Evolutionary conservation across 495 filamentous ascomycete genomes (phyloP).

Genomic region (Aspergillus biplanus): DNA sequence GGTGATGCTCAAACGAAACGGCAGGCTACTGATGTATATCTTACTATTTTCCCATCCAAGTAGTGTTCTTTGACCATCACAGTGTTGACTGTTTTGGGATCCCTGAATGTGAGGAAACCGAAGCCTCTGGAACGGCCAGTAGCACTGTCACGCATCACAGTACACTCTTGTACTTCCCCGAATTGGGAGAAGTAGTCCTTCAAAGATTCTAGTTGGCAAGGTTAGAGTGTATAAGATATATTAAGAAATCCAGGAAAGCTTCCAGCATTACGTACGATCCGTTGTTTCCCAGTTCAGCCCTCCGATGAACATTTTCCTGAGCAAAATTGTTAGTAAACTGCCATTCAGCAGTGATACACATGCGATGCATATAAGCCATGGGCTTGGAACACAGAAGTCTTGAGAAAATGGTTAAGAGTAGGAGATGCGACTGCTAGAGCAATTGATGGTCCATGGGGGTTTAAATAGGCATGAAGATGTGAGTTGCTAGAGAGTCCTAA

Average conservation of each 20-base stretch:
- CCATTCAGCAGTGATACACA: background rate
- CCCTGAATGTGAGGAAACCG: slow-evolving; percentile 96
- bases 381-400: slow-evolving; percentile 1
- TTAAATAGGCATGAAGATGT: background rate
- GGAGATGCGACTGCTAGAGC: slow-evolving; percentile 6
- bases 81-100: slow-evolving; percentile 95
- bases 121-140: slow-evolving; percentile 94
- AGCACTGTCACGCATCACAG: slow-evolving; percentile 95
- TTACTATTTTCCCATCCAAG: slow-evolving; percentile 96
- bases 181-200: slow-evolving; percentile 98
- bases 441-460: slow-evolving; percentile 17
- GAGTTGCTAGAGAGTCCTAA: slow-evolving; percentile 3
- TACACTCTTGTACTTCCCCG: slow-evolving; percentile 95
- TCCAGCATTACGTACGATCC: slow-evolving; percentile 68
- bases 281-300: slow-evolving; percentile 99
- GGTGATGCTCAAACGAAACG: slow-evolving; percentile 17
- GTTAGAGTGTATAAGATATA: slow-evolving; percentile 24
- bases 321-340: slow-evolving; percentile 28
- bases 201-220: slow-evolving; percentile 73
- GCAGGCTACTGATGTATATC: slow-evolving; percentile 31
- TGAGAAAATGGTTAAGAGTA: background rate
- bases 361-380: background rate
- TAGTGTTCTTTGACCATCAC: slow-evolving; percentile 99
- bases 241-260: background rate
- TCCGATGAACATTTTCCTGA: slow-evolving; percentile 99